Evolutionary conservation across 148 eudicot species (phyloP), one percentile per base, ranked within the genome.

Genomic region (Bassia scoparia): DNA sequence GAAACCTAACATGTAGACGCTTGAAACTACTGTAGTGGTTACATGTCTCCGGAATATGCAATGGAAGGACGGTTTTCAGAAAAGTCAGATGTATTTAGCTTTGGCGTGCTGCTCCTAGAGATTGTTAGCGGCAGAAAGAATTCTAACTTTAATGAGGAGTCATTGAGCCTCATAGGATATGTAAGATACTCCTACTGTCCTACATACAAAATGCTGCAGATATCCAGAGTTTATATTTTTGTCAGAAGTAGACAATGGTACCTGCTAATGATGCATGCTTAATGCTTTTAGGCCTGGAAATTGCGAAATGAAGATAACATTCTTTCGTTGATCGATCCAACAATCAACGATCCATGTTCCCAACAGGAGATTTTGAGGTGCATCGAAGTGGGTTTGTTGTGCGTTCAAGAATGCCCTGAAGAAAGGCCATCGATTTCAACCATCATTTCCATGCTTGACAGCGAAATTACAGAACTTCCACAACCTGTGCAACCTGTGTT

Each of bases 31-130:
- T 53, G 37, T 7, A 72, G 66, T 18, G 66, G 67, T 14, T 72
- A 72, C 20, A 58, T 72, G 67, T 41, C 75, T 58, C 66, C 75
- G 8, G 75, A 72, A 27, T 72, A 72, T 44, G 75, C 75, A 60
- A 72, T 72, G 75, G 67, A 60, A 72, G 75, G 75, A 8, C 23
- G 52, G 13, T 59, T 72, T 72, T 72, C 75, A 44, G 66, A 58
- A 46, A 72, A 72, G 30, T 72, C 75, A 29, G 75, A 72, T 37
- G 68, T 72, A 7, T 44, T 21, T 15, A 61, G 56, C 41, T 72
- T 72, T 7, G 75, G 75, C 35, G 75, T 72, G 14, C 27, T 72
- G 2, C 67, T 60, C 10, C 26, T 72, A 31, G 67, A 72, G 67
- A 72, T 72, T 46, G 30, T 72, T 21, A 72, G 48, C 26, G 48